Percentiles rank a stretch among this genome's conserved stretches.
Evolutionary conservation across 176 grass and related monocot species (phyloP).

Genomic region (Olyra latifolia): DNA sequence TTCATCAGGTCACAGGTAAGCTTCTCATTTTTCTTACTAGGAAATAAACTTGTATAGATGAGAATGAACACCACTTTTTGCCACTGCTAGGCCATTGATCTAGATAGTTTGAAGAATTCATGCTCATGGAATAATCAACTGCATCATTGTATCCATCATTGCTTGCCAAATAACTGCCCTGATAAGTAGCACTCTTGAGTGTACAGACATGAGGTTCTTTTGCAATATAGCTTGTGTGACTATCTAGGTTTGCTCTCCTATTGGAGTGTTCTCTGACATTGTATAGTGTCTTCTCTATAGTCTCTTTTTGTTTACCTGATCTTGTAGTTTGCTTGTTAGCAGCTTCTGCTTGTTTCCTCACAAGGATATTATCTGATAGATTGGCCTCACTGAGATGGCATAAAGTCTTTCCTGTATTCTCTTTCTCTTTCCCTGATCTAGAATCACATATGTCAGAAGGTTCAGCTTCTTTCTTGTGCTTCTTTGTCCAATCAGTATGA

Average conservation of each 20-base stretch:
- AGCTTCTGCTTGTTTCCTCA: slow-evolving; percentile 24
- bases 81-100: too few relatives aligned
- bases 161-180: slow-evolving; percentile 18
- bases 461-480: slow-evolving; percentile 48
- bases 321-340: not conserved
- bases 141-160: not conserved
- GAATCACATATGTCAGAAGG: slow-evolving; percentile 12
- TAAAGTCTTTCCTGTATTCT: not conserved
- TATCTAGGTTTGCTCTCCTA: not conserved
- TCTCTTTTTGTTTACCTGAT: slow-evolving; percentile 25
- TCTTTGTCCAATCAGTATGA: slow-evolving; percentile 67
- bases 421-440: slow-evolving; percentile 1
- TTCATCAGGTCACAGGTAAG: too few relatives aligned
- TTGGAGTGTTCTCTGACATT: not conserved
- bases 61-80: too few relatives aligned
- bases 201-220: slow-evolving; percentile 12
- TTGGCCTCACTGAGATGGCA: slow-evolving; percentile 8
- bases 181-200: not conserved
- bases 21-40: too few relatives aligned
- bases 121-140: too few relatives aligned
- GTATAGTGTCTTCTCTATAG: not conserved
- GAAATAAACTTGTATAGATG: too few relatives aligned
- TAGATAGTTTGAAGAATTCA: too few relatives aligned
- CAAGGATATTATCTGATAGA: not conserved
- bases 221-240: not conserved